Percentiles rank a stretch among this genome's conserved stretches.
Evolutionary conservation across 1,284 basidiomycete genomes (phyloP).

Genomic region (Sporisorium scitamineum): DNA sequence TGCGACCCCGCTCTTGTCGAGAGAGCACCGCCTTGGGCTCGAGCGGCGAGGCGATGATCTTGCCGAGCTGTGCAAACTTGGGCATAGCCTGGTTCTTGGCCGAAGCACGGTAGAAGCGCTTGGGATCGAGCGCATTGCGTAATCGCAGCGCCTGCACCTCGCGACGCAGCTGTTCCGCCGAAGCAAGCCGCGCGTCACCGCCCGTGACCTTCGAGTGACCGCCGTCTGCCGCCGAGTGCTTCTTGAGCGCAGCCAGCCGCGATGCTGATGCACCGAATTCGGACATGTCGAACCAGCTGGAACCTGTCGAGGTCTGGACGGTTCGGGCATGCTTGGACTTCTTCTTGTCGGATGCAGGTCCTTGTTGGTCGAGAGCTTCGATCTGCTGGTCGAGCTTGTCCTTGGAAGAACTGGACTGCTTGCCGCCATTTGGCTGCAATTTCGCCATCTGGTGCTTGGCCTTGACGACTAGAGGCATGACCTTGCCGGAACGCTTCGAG

Average conservation of each 20-base stretch:
- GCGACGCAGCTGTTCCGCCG: slow-evolving; percentile 77
- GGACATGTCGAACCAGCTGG: slow-evolving; percentile 91
- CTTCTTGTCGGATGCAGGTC: slow-evolving; percentile 20
- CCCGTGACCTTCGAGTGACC: slow-evolving; percentile 50
- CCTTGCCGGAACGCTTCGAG: slow-evolving; percentile 29
- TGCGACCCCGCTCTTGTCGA: slow-evolving; percentile 78
- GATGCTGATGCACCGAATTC: slow-evolving; percentile 73
- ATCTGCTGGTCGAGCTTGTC: slow-evolving; percentile 49
- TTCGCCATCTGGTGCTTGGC: slow-evolving; percentile 42
- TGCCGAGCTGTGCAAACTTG: slow-evolving; percentile 87
- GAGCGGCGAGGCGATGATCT: slow-evolving; percentile 83
- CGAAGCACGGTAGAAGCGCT: slow-evolving; percentile 90
- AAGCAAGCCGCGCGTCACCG: slow-evolving; percentile 57
- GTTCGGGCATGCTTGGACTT: slow-evolving; percentile 44
- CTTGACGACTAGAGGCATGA: slow-evolving; percentile 37
- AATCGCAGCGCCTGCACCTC: slow-evolving; percentile 93
- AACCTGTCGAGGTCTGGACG: slow-evolving; percentile 74
- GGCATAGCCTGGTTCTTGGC: slow-evolving; percentile 77
- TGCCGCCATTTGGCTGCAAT: slow-evolving; percentile 8
- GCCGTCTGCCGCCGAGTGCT: slow-evolving; percentile 40
- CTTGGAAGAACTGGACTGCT: slow-evolving; percentile 8
- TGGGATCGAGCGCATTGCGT: slow-evolving; percentile 92
- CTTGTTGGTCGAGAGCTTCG: slow-evolving; percentile 31
- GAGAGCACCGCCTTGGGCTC: slow-evolving; percentile 80
- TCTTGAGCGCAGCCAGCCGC: slow-evolving; percentile 34